These are phyloP conservation scores for Ceriops zippeliana DNA, from an alignment of 345 rosid species.

Conservation along the genomic window DNA sequence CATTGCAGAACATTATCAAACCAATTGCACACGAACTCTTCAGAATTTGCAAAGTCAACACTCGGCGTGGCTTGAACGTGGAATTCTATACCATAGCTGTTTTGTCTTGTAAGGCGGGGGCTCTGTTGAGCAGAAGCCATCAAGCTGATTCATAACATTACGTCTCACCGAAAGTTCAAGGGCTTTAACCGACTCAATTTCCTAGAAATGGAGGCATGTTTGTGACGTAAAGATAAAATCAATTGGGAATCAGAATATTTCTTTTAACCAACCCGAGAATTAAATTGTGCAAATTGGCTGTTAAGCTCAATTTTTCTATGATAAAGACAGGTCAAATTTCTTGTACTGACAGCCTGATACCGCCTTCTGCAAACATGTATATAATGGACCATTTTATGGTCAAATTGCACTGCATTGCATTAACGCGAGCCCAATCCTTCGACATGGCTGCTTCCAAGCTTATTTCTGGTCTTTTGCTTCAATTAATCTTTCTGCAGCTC, in stretches of 20 bases:
- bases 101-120: too few species aligned
- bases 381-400: background rate
- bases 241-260: background rate
- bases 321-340: background rate
- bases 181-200: background rate
- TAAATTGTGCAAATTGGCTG: background rate
- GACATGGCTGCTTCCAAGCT: slow-evolving; percentile 35
- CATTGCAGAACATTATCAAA: too few species aligned
- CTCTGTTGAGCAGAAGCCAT: background rate
- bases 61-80: background rate
- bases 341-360: slow-evolving; percentile 7
- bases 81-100: too few species aligned
- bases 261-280: background rate
- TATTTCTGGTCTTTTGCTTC: slow-evolving; percentile 24
- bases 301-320: background rate
- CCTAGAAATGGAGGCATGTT: too few species aligned
- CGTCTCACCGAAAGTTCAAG: background rate
- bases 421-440: background rate
- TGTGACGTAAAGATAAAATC: background rate
- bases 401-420: too few species aligned
- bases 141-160: background rate
- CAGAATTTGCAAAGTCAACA: slow-evolving; percentile 9
- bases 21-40: too few species aligned
- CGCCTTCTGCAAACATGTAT: background rate
- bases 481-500: slow-evolving; percentile 18